Evolutionary conservation across 164 flowering plant species (phyloP), one percentile per base, ranked within the genome.

Genomic region (Platanus orientalis): DNA sequence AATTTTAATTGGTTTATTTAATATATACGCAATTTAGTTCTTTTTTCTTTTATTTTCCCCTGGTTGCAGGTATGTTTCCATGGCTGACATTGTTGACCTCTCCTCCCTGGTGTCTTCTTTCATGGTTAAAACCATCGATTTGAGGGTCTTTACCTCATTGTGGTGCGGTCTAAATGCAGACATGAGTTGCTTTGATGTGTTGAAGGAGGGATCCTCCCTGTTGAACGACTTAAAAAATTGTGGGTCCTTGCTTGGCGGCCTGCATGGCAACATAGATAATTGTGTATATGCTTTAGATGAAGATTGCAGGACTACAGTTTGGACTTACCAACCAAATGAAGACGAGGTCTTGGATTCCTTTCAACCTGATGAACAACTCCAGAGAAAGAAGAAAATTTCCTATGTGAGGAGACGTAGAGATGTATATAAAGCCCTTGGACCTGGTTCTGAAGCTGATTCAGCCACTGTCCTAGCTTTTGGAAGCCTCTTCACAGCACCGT

Each of bases 281-380:
- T 94, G 99, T 78, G 47, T 89, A 51, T 82, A 81, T 77, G 85
- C 94, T 73, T 68, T 85, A 36, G 71, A 84, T 59, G 92, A 81
- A 54, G 99, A 92, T 76, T 95, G 97, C 67, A 76, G 88, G 76
- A 81, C 83, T 11, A 82, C 87, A 26, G 96, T 95, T 51, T 95
- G 99, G 99, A 92, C 90, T 25, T 90, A 86, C 73, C 76, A 80
- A 54, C 76, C 72, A 54, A 75, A 73, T 21, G 61, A 70, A 36
- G 79, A 86, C 71, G 89, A 80, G 27, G 7, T 39, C 13, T 70
- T 86, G 64, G 99, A 95, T 73, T 74, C 85, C 6, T 89, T 89
- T 65, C 99, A 95, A 69, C 87, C 97, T 34, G 93, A 85, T 71
- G 92, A 92, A 42, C 79, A 85, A 54, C 81, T 89, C 48, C 74